phyloP scores from a whole-genome alignment of 805 yeast species.

The Pichia thaimueangensis region DNA sequence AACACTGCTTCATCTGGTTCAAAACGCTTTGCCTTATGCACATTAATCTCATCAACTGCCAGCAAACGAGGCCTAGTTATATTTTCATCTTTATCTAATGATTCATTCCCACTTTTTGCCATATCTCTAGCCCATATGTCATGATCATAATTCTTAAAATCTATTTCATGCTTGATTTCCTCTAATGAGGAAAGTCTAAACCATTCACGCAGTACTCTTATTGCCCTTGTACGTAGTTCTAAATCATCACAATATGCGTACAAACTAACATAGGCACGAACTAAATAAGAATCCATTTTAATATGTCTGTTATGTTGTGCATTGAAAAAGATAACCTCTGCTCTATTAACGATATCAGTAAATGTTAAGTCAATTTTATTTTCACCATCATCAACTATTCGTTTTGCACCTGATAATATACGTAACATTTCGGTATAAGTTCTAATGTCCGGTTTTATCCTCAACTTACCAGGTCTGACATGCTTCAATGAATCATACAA shows the following conservation, averaged over 20 bases:
- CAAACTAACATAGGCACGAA: conserved; percentile 22
- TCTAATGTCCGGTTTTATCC: conserved; percentile 27
- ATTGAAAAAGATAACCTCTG: conserved; percentile 20
- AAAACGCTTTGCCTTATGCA: conserved; percentile 18
- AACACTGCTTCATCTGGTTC: conserved; percentile 19
- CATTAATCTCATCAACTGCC: conserved; percentile 17
- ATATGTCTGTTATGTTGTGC: conserved; percentile 18
- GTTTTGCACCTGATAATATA: conserved; percentile 14
- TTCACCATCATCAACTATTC: conserved; percentile 1
- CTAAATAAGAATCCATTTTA: conserved; percentile 17
- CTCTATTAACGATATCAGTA: conserved; percentile 14
- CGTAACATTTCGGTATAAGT: conserved; percentile 31
- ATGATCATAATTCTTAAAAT: background rate
- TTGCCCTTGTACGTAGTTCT: conserved; percentile 22
- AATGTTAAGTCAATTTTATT: conserved; percentile 11
- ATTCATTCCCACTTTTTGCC: background rate
- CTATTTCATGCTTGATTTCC: conserved; percentile 16
- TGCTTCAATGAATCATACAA: conserved; percentile 28
- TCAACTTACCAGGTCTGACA: conserved; percentile 15
- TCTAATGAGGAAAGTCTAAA: conserved; percentile 21
- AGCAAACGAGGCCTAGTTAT: conserved; percentile 2
- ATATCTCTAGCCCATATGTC: conserved; percentile 4
- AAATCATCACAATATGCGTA: conserved; percentile 24
- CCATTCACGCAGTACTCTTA: conserved; percentile 24
- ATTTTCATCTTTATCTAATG: background rate